Conservation (phyloP, 768 basidiomycete genomes). For the Stropharia rugosoannulata region DNA sequence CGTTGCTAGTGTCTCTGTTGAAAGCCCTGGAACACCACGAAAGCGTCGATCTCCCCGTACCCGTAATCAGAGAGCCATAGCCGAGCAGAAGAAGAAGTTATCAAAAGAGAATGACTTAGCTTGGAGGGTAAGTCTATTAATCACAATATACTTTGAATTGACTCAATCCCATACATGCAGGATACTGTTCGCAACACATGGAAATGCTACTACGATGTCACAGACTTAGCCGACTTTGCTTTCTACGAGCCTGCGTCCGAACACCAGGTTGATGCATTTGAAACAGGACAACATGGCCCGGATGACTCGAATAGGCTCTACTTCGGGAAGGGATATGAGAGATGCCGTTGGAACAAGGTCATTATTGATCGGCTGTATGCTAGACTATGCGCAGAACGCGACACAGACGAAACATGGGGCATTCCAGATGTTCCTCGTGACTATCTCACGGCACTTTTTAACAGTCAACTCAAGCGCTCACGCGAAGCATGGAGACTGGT, state of each 20-base stretch:
- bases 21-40: background rate
- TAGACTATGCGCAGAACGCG: background rate
- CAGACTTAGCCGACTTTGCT: background rate
- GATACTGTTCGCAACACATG: background rate
- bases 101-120: background rate
- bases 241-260: background rate
- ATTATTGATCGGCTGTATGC: background rate
- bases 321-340: background rate
- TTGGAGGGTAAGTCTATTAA: background rate
- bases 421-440: background rate
- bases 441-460: background rate
- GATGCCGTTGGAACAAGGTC: background rate
- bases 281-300: background rate
- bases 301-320: background rate
- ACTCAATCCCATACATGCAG: no score
- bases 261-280: background rate
- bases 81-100: background rate
- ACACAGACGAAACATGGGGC: background rate
- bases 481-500: background rate
- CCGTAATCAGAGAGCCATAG: background rate
- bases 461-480: slow-evolving; percentile 2
- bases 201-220: background rate
- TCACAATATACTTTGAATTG: background rate
- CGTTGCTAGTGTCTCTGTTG: background rate
- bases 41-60: background rate